A percentile compares a stretch with the other conserved stretches of the same genome.
phyloP scores from a whole-genome alignment of 495 filamentous ascomycete genomes.

The Hypoxylon fuscum region DNA sequence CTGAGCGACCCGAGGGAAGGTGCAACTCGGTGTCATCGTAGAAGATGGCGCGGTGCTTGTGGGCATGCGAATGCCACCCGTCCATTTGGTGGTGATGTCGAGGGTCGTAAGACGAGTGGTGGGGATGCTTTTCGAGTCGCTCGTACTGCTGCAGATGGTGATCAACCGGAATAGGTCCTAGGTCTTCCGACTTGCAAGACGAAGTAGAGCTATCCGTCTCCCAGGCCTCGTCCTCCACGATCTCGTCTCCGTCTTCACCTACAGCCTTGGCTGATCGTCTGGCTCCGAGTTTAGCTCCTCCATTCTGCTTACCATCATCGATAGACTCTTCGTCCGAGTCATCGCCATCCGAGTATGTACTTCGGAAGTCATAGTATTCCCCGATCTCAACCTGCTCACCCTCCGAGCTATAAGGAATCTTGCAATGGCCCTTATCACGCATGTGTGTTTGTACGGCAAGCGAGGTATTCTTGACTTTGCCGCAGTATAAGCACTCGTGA shows the following conservation, averaged over 20 bases:
- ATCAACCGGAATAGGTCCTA: constrained; percentile 75
- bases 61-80: constrained; percentile 77
- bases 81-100: constrained; percentile 73
- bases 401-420: constrained; percentile 89
- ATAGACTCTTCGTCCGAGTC: constrained; percentile 67
- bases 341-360: constrained; percentile 86
- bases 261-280: constrained; percentile 58
- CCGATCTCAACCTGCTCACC: constrained; percentile 94
- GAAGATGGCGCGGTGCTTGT: constrained; percentile 75
- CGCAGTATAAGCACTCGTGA: constrained; percentile 80
- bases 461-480: constrained; percentile 75
- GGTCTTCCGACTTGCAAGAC: constrained; percentile 79
- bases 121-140: constrained; percentile 67
- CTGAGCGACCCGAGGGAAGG: constrained; percentile 88
- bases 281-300: constrained; percentile 67
- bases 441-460: constrained; percentile 91
- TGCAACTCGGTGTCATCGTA: constrained; percentile 93
- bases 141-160: constrained; percentile 67
- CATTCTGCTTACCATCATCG: constrained; percentile 57
- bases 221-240: constrained; percentile 77
- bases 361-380: constrained; percentile 97
- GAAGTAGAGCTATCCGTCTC: constrained; percentile 91
- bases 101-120: constrained; percentile 70
- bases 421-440: constrained; percentile 95
- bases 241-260: constrained; percentile 58